Conservation (phyloP, 1,139 yeast genomes). For the Arxiozyma bovina region DNA sequence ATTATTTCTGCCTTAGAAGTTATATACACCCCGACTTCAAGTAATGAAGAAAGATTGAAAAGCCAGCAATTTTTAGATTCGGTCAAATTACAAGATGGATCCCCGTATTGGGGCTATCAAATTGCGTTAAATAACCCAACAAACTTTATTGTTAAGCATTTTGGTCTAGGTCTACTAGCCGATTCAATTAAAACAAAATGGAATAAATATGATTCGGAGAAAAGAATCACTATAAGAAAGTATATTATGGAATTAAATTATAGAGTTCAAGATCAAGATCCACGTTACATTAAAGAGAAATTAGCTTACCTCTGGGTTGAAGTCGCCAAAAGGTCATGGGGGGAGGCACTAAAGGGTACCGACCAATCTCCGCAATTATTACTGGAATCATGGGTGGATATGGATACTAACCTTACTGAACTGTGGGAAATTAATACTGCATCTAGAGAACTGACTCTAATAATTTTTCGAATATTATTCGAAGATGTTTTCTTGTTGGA, state of each 20-base stretch:
- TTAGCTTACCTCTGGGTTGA: constrained; percentile 87
- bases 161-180: constrained; percentile 74
- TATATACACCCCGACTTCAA: constrained; percentile 64
- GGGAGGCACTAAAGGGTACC: constrained; percentile 39
- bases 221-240: constrained; percentile 57
- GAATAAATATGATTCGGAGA: constrained; percentile 52
- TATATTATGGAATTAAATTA: constrained; percentile 79
- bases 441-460: constrained; percentile 65
- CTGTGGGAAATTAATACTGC: constrained; percentile 63
- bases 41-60: constrained; percentile 53
- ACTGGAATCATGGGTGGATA: constrained; percentile 73
- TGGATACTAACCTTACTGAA: constrained; percentile 69
- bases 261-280: constrained; percentile 55
- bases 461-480: constrained; percentile 74
- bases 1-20: constrained; percentile 70
- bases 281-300: constrained; percentile 85
- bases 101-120: constrained; percentile 90
- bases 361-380: constrained; percentile 37
- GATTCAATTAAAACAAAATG: constrained; percentile 54
- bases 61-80: constrained; percentile 71
- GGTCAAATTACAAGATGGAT: constrained; percentile 67
- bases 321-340: constrained; percentile 91
- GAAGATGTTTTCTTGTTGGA: constrained; percentile 92
- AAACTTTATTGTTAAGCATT: constrained; percentile 74
- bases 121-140: constrained; percentile 59